These are phyloP conservation scores for Blastobotrys petasosporus DNA, from an alignment of 1,139 yeast genomes.

Conservation along the genomic window DNA sequence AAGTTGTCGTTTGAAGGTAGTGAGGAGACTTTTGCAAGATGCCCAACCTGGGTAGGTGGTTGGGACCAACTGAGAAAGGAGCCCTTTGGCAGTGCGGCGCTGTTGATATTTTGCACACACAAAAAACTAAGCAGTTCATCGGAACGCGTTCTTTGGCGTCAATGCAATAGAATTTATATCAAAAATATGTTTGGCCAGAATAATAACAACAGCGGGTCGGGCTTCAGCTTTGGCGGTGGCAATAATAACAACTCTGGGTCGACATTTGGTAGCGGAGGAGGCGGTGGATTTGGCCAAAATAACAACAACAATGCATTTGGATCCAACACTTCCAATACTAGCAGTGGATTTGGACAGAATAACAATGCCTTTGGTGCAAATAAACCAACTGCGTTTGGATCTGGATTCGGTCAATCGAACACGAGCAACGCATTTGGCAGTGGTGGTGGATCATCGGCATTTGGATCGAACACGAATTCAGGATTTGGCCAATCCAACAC, in stretches of 20 bases:
- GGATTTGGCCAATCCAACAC: conserved; percentile 11
- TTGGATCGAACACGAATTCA: conserved; percentile 6
- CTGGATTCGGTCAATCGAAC: not conserved
- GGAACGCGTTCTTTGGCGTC: conserved; percentile 2
- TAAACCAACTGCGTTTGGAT: not conserved
- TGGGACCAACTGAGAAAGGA: conserved; percentile 1
- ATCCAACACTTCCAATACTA: conserved; percentile 1
- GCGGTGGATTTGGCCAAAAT: conserved; percentile 9
- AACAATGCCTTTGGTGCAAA: not conserved
- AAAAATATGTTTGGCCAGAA: conserved; percentile 16
- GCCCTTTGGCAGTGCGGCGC: not conserved
- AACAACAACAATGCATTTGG: conserved; percentile 13
- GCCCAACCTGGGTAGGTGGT: no score
- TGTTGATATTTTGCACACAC: conserved; percentile 1
- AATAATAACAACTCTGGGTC: not conserved
- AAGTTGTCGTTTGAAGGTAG: not conserved
- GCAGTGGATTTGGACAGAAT: no score
- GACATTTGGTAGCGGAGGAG: conserved; percentile 11
- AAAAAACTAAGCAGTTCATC: not conserved
- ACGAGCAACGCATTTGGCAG: conserved; percentile 2
- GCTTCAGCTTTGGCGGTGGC: conserved; percentile 13
- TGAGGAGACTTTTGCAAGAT: not conserved
- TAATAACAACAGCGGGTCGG: conserved; percentile 11
- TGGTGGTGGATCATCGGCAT: conserved; percentile 3
- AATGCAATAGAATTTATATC: conserved; percentile 1